phyloP scores from a whole-genome alignment of 2,329 filamentous ascomycete species.

The Cladosporium sp. region DNA sequence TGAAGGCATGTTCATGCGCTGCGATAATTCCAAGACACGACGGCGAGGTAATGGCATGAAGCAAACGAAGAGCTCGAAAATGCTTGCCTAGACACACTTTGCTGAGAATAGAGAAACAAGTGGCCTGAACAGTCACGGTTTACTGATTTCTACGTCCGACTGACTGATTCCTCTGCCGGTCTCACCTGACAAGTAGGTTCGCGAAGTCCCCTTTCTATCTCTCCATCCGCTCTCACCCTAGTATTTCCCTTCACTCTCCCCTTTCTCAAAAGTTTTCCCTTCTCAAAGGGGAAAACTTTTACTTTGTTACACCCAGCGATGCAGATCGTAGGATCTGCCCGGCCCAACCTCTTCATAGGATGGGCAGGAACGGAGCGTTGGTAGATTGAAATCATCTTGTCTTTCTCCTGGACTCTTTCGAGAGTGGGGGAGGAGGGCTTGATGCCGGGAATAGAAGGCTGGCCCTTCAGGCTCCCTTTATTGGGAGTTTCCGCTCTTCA shows the following conservation, averaged over 20 bases:
- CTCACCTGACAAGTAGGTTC: background rate
- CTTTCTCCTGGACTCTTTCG: conserved; percentile 6
- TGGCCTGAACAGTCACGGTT: background rate
- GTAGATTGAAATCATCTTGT: conserved; percentile 31
- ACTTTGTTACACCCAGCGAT: conserved; percentile 35
- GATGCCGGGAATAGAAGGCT: conserved; percentile 33
- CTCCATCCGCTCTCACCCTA: background rate
- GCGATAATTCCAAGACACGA: background rate
- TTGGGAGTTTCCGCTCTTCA: conserved; percentile 19
- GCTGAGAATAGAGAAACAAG: background rate
- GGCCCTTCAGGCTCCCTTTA: conserved; percentile 20
- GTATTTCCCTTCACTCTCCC: background rate
- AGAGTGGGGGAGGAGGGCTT: background rate
- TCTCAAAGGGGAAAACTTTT: too few relatives aligned
- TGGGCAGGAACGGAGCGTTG: conserved; percentile 46
- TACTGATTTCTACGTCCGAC: background rate
- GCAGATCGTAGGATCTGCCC: conserved; percentile 41
- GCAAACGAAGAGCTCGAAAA: conserved; percentile 6
- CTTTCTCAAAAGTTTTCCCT: background rate
- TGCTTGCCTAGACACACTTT: conserved; percentile 7
- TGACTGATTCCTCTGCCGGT: background rate
- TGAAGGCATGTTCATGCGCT: background rate
- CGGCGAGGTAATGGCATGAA: conserved; percentile 11
- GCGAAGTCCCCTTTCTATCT: background rate
- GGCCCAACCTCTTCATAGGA: conserved; percentile 32